Conservation (phyloP, 2,329 filamentous ascomycete genomes). For the Sclerotinia nivalis region DNA sequence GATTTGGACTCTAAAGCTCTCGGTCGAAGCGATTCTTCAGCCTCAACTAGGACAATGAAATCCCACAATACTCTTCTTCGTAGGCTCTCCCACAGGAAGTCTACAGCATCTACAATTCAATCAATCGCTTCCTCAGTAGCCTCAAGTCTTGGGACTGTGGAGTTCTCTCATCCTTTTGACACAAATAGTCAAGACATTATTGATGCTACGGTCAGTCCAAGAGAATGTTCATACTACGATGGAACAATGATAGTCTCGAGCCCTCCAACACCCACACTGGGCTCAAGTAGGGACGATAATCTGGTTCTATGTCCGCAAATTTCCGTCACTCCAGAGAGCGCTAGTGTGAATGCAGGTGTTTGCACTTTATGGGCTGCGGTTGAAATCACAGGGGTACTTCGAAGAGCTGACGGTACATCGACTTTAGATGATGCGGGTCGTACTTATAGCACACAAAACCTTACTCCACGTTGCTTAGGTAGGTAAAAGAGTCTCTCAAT, state of each 20-base stretch:
- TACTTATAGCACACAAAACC: background rate
- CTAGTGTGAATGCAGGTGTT: constrained; percentile 36
- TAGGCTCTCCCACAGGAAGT: constrained; percentile 33
- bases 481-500: background rate
- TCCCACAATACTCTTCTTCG: constrained; percentile 31
- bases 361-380: constrained; percentile 43
- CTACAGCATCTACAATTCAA: constrained; percentile 16
- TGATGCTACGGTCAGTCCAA: constrained; percentile 30
- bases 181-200: constrained; percentile 30
- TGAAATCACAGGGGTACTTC: constrained; percentile 40
- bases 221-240: constrained; percentile 27
- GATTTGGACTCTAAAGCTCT: constrained; percentile 24
- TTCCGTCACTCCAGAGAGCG: constrained; percentile 39
- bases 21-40: background rate
- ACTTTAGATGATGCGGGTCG: constrained; percentile 12
- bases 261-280: constrained; percentile 1
- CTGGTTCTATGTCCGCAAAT: constrained; percentile 39
- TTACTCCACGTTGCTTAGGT: constrained; percentile 22
- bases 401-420: constrained; percentile 30
- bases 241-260: constrained; percentile 12
- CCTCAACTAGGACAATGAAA: constrained; percentile 18
- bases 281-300: constrained; percentile 8
- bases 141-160: constrained; percentile 2
- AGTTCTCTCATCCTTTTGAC: constrained; percentile 24
- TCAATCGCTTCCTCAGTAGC: constrained; percentile 10